Percentiles rank a stretch among this genome's conserved stretches.
Evolutionary conservation across 169 alveolate genomes (phyloP).

Genomic region (Eimeria necatrix): DNA sequence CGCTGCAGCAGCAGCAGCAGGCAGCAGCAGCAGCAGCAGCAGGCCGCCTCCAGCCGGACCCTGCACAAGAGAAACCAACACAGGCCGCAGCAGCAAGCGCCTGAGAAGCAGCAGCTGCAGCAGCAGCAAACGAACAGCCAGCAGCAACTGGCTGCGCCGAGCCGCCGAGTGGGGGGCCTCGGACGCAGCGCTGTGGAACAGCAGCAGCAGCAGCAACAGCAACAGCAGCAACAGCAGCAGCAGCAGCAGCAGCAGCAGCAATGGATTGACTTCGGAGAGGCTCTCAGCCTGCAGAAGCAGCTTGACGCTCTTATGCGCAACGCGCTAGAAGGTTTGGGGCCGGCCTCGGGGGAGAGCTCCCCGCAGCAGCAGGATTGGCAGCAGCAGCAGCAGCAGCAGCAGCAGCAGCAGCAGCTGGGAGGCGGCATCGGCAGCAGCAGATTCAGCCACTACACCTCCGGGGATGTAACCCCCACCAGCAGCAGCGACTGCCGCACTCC

Average conservation of each 20-base stretch:
- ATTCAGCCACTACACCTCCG: constrained; percentile 44
- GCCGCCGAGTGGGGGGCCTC: background rate
- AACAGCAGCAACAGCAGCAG: constrained; percentile 60
- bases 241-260: constrained; percentile 42
- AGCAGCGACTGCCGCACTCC: constrained; percentile 64
- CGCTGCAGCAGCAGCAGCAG: constrained; percentile 62
- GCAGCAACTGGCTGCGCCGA: constrained; percentile 9
- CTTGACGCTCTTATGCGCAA: constrained; percentile 54
- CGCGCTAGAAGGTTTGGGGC: constrained; percentile 40
- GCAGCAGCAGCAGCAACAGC: constrained; percentile 48
- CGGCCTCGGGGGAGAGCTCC: constrained; percentile 25
- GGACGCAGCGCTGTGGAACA: constrained; percentile 38
- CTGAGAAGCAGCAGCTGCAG: constrained; percentile 65
- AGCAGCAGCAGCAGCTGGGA: constrained; percentile 34
- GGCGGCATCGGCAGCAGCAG: constrained; percentile 38
- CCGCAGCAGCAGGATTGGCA: constrained; percentile 38
- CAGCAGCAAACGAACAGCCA: constrained; percentile 36
- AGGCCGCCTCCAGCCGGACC: constrained; percentile 18
- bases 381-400: constrained; percentile 36
- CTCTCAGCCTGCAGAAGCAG: constrained; percentile 37
- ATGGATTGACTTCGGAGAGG: constrained; percentile 49
- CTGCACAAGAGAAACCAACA: background rate
- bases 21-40: constrained; percentile 65
- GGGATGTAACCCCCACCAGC: constrained; percentile 49
- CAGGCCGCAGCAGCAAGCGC: constrained; percentile 36